Base-by-base conservation (phyloP, 2,329 filamentous ascomycete genomes). In the Fusarium palustre region DNA sequence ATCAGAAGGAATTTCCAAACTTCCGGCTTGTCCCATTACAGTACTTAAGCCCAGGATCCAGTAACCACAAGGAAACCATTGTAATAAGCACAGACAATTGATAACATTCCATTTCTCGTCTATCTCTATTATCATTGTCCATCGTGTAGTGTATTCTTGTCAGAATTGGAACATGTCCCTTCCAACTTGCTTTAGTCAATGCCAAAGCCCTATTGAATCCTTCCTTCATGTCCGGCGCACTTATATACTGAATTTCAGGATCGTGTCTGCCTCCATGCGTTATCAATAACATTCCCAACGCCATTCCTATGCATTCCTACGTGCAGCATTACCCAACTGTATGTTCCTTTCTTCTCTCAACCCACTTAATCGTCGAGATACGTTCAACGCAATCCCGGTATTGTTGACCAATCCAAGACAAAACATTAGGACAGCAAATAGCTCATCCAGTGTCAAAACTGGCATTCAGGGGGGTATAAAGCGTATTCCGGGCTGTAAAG, bases 291-390 rank as follows among this genome's bases (percentile, higher is more conserved):
- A 69, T 69, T 60, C 69, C 66, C 59, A 75, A 74, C 72, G 72
- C 72, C 72, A 48, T 67, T 66, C 57, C 72, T 65, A 74, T 74
- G 72, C 72, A 73, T 72, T 69, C 66, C 62, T 47, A 63, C 58
- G 58, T 70, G 55, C 58, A 64, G 49, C 60, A 72, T 70, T 74
- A 74, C 69, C 67, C 67, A 74, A 71, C 69, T 59, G 59, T 59
- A 39, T 67, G 55, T 66, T 58, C 62, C 52, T 61, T 59, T 57
- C 70, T 58, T 58, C 50, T 55, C 62, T 55, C 45, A 42, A 64
- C 28, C 64, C 48, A 16, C 55, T 55, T 46, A 41, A 49, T 59
- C 49, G 59, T 55, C 48, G 46, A 54, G 33, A 41, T 53, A 62
- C 63, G 64, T 59, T 64, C 67, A 56, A 64, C 55, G 55, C 42